Percentiles rank a stretch among this genome's conserved stretches.
Evolutionary conservation across 768 basidiomycete species (phyloP).

Genomic region (Lentinula raphanica): DNA sequence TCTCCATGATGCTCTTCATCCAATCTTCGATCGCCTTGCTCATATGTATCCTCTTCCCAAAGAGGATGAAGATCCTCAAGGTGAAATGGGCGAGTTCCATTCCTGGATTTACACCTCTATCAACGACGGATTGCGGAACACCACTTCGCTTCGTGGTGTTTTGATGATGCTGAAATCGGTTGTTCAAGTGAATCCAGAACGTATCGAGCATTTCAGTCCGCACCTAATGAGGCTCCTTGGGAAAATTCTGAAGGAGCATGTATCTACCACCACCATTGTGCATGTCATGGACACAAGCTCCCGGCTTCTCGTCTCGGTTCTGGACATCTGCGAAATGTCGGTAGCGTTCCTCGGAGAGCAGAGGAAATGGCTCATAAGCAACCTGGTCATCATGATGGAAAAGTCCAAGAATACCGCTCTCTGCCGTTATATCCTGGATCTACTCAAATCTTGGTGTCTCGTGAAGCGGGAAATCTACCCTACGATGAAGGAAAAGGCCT

Average conservation of each 20-base stretch:
- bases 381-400: slow-evolving; percentile 74
- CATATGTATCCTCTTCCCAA: slow-evolving; percentile 72
- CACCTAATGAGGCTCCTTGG: slow-evolving; percentile 79
- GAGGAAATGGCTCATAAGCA: slow-evolving; percentile 72
- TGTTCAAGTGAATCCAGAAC: slow-evolving; percentile 72
- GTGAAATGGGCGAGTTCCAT: slow-evolving; percentile 74
- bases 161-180: slow-evolving; percentile 86
- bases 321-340: slow-evolving; percentile 81
- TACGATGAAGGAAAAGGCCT: slow-evolving; percentile 93
- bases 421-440: slow-evolving; percentile 80
- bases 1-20: slow-evolving; percentile 77
- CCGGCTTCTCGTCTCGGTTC: slow-evolving; percentile 66
- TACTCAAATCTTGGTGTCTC: slow-evolving; percentile 87
- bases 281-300: slow-evolving; percentile 55
- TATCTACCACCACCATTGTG: slow-evolving; percentile 36
- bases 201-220: slow-evolving; percentile 73
- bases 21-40: slow-evolving; percentile 78
- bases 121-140: slow-evolving; percentile 72
- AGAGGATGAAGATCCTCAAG: slow-evolving; percentile 71
- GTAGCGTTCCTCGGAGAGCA: slow-evolving; percentile 85
- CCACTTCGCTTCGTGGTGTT: slow-evolving; percentile 67
- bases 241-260: slow-evolving; percentile 85
- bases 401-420: slow-evolving; percentile 79
- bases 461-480: slow-evolving; percentile 81
- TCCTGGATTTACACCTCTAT: slow-evolving; percentile 70